Conservation (phyloP, 2,329 filamentous ascomycete species). For the Cladosporium colombiae region DNA sequence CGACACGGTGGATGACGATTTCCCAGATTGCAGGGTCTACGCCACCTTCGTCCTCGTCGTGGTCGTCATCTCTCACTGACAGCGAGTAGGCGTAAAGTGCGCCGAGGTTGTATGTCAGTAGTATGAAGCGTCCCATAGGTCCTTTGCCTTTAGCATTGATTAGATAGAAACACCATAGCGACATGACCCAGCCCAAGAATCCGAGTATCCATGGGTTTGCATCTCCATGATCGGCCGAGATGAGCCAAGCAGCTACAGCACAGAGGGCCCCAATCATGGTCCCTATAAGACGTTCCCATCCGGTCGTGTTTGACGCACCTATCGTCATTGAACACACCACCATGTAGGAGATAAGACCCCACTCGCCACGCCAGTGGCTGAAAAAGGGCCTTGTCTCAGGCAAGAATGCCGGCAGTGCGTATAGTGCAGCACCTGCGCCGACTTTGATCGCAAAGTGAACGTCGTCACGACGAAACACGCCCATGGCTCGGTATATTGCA, state of each 20-base stretch:
- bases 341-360: slow-evolving; percentile 97
- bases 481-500: slow-evolving; percentile 56
- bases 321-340: slow-evolving; percentile 98
- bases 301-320: slow-evolving; percentile 91
- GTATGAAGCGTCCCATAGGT: slow-evolving; percentile 87
- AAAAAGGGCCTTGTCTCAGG: slow-evolving; percentile 76
- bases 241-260: slow-evolving; percentile 75
- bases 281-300: slow-evolving; percentile 80
- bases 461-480: slow-evolving; percentile 64
- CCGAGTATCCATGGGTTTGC: slow-evolving; percentile 76
- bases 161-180: slow-evolving; percentile 82
- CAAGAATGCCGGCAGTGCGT: slow-evolving; percentile 86
- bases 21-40: slow-evolving; percentile 80
- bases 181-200: slow-evolving; percentile 76
- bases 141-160: slow-evolving; percentile 82
- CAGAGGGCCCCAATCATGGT: slow-evolving; percentile 78
- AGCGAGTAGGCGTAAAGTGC: slow-evolving; percentile 93
- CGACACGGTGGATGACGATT: slow-evolving; percentile 83
- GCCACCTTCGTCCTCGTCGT: slow-evolving; percentile 85
- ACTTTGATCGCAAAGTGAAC: slow-evolving; percentile 87
- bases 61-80: slow-evolving; percentile 73
- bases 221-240: slow-evolving; percentile 53
- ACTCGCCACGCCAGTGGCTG: slow-evolving; percentile 88
- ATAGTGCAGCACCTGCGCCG: slow-evolving; percentile 82
- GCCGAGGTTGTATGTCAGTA: slow-evolving; percentile 94